Conservation (phyloP, 345 rosid genomes). For the Aegle marmelos region DNA sequence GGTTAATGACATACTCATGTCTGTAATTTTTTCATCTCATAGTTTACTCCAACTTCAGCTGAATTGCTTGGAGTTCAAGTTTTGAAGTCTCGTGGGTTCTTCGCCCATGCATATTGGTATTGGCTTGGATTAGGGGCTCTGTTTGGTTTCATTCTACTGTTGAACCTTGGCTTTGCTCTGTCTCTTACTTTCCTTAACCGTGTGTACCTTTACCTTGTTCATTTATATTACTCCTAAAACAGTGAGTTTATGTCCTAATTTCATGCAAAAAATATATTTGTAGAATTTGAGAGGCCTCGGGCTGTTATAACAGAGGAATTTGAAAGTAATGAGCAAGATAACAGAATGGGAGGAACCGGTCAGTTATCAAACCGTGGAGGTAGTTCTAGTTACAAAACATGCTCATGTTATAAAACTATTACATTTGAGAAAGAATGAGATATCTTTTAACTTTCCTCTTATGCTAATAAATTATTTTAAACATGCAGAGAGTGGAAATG, state of each 20-base stretch:
- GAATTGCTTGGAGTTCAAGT: constrained; percentile 42
- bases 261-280: background rate
- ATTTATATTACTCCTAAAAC: background rate
- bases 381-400: constrained; percentile 6
- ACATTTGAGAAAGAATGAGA: background rate
- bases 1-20: background rate
- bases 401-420: constrained; percentile 16
- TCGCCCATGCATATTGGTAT: constrained; percentile 49
- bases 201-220: constrained; percentile 27
- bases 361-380: constrained; percentile 22
- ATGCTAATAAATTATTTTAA: background rate
- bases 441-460: background rate
- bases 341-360: constrained; percentile 27
- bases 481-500: constrained; percentile 16
- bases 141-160: constrained; percentile 46
- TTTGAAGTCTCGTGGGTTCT: constrained; percentile 46
- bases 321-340: constrained; percentile 20
- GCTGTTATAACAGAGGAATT: constrained; percentile 39
- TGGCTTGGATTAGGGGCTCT: constrained; percentile 66
- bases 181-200: constrained; percentile 59
- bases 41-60: constrained; percentile 23
- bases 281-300: constrained; percentile 59
- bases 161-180: constrained; percentile 43
- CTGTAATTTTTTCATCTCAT: background rate
- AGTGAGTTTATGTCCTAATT: background rate